These are phyloP conservation scores for Septoria petroselini DNA, from an alignment of 2,329 filamentous ascomycete species.

Conservation along the genomic window DNA sequence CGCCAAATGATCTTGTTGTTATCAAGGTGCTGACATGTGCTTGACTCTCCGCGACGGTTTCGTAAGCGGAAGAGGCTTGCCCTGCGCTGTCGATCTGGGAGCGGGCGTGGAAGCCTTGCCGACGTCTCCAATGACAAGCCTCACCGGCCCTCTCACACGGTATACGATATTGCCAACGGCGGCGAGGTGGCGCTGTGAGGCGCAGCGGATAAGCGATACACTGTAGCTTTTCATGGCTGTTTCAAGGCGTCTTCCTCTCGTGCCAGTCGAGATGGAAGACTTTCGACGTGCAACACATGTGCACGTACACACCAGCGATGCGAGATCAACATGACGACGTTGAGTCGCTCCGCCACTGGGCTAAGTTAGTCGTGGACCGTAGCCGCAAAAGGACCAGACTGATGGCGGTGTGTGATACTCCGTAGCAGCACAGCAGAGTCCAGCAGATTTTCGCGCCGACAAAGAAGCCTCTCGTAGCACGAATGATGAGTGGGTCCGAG, in stretches of 20 bases:
- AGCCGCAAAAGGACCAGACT: too few relatives aligned
- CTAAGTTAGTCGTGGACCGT: not conserved
- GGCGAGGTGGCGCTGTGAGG: not conserved
- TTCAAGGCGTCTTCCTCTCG: slow-evolving; percentile 2
- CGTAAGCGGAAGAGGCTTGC: slow-evolving; percentile 11
- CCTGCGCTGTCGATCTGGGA: slow-evolving; percentile 15
- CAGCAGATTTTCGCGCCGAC: too few relatives aligned
- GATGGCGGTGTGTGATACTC: too few relatives aligned
- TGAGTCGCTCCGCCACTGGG: not conserved
- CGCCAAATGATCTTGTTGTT: not conserved
- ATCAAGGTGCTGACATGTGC: not conserved
- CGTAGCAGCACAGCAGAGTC: too few relatives aligned
- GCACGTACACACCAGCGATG: not conserved
- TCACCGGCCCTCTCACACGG: too few relatives aligned
- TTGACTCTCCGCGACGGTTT: slow-evolving; percentile 10
- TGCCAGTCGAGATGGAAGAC: not conserved
- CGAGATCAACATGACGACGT: not conserved
- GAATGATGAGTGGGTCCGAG: too few relatives aligned
- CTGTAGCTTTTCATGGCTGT: slow-evolving; percentile 4
- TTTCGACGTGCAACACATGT: not conserved
- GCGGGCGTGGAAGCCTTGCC: slow-evolving; percentile 2
- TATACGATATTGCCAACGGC: not conserved
- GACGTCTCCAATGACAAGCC: not conserved
- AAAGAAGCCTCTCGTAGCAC: not conserved
- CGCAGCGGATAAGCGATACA: not conserved